Percentiles rank a stretch among this genome's conserved stretches.
Conservation (phyloP, 176 grass and related monocot species). For the Ensete glaucum region DNA sequence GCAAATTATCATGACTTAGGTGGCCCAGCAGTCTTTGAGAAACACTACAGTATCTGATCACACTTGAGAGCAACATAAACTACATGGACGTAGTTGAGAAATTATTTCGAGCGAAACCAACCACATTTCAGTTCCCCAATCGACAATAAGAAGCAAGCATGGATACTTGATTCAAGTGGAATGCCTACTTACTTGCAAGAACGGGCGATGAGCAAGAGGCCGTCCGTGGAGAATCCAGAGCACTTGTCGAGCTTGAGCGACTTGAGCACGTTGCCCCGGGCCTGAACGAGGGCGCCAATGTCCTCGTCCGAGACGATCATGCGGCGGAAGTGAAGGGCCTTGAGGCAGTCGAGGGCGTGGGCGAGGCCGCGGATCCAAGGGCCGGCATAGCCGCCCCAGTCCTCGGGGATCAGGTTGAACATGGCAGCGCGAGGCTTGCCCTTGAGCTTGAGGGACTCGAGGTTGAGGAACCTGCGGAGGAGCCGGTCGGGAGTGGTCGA, state of each 20-base stretch:
- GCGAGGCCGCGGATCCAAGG: slow-evolving; percentile 60
- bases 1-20: no score
- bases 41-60: no score
- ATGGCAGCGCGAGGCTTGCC: slow-evolving; percentile 59
- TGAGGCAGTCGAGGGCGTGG: slow-evolving; percentile 61
- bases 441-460: slow-evolving; percentile 69
- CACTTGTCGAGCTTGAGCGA: slow-evolving; percentile 83
- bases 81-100: no score
- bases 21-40: no score
- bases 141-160: not conserved
- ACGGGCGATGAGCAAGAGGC: slow-evolving; percentile 49
- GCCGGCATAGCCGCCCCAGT: slow-evolving; percentile 52
- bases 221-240: slow-evolving; percentile 70
- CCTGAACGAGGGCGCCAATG: slow-evolving; percentile 34
- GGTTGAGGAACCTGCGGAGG: slow-evolving; percentile 35
- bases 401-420: slow-evolving; percentile 68
- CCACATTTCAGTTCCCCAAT: no score
- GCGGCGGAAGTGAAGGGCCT: slow-evolving; percentile 63
- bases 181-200: slow-evolving; percentile 52
- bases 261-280: slow-evolving; percentile 53
- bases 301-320: slow-evolving; percentile 65
- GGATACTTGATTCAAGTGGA: not conserved
- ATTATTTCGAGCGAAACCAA: no score
- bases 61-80: no score
- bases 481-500: slow-evolving; percentile 38